Evolutionary conservation across 345 rosid genomes (phyloP), one percentile per base, ranked within the genome.

Genomic region (Erysimum cheiranthoides): DNA sequence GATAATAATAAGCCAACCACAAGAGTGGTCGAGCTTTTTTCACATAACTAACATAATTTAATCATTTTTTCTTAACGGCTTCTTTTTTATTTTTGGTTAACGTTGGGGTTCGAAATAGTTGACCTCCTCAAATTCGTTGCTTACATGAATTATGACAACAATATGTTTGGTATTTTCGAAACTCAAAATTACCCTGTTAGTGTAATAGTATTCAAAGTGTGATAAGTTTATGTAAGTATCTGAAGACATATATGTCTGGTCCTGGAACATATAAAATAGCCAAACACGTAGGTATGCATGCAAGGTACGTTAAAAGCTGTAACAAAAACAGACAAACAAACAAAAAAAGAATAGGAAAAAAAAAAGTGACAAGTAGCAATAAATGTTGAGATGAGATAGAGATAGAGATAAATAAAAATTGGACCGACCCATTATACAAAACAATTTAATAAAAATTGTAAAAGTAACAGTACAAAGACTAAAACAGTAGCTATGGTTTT

Each of bases 301-400:
- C 78, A 60, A 14, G 61, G 65, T 35, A 76, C 75, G 75, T 69
- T 34, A 69, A 69, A 76, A 76, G 75, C 75, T 53, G 75, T 69
- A 76, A 69, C 70, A 43, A 69, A 69, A 68, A 53, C 27, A 59
- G 78, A 57, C 60, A 59, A 25, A 12, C 49, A 25, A 61, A 36
- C 9, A 40, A 43, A 16, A 4, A 28, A 11, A 11, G 46, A 10
- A 1, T 30, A 27, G 17, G 67, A 28, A 3, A 5, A 45, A 14
- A 60, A 50, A 75, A 69, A 40, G 68, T 75, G 61, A 75, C 14
- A 30, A 25, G 36, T 50, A 61, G 32, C 63, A 68, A 76, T 62
- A 54, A 70, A 54, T 52, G 6, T n/a, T 61, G 45, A 61, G 5
- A 68, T 66, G 59, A 51, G 56, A 68, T 21, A n/a, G n/a, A n/a